These are phyloP conservation scores for Erysimum pusillum DNA, from an alignment of 441 rosid genomes.

Conservation along the genomic window DNA sequence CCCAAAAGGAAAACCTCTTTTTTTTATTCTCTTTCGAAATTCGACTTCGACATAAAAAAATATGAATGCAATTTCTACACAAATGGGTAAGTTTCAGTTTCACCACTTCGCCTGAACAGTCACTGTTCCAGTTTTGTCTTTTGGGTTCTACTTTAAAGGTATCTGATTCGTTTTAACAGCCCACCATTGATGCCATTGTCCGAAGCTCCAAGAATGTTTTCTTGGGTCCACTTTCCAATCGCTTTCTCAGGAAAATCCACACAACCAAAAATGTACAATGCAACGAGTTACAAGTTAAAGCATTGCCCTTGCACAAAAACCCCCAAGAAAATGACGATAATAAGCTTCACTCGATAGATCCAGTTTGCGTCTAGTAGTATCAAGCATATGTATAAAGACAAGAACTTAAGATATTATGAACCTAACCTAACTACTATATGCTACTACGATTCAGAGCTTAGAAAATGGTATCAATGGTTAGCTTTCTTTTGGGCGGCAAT, in stretches of 20 bases:
- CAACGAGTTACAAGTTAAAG: background rate
- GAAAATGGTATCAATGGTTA: slow-evolving; percentile 84
- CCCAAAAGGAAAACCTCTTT: slow-evolving; percentile 40
- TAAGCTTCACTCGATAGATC: slow-evolving; percentile 18
- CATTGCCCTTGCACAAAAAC: slow-evolving; percentile 10
- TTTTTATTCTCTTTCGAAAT: too few relatives aligned
- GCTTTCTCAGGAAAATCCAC: slow-evolving; percentile 36
- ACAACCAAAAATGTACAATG: slow-evolving; percentile 12
- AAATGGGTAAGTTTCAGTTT: slow-evolving; percentile 18
- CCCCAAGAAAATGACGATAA: background rate
- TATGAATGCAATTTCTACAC: slow-evolving; percentile 2
- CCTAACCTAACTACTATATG: slow-evolving; percentile 45
- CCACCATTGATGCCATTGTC: slow-evolving; percentile 48
- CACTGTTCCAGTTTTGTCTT: slow-evolving; percentile 36
- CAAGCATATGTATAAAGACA: slow-evolving; percentile 10
- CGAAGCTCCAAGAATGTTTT: slow-evolving; percentile 43
- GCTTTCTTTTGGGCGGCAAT: slow-evolving; percentile 81
- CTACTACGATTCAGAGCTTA: slow-evolving; percentile 45
- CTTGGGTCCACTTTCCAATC: slow-evolving; percentile 46
- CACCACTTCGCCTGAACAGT: slow-evolving; percentile 29
- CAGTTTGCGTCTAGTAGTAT: slow-evolving; percentile 13
- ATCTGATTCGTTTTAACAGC: slow-evolving; percentile 45
- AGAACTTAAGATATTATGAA: background rate
- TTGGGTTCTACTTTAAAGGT: slow-evolving; percentile 38
- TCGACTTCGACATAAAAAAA: too few relatives aligned